Evolutionary conservation across 2,329 filamentous ascomycete genomes (phyloP), one percentile per base, ranked within the genome.

Genomic region (Nothomitra cinnamomea): DNA sequence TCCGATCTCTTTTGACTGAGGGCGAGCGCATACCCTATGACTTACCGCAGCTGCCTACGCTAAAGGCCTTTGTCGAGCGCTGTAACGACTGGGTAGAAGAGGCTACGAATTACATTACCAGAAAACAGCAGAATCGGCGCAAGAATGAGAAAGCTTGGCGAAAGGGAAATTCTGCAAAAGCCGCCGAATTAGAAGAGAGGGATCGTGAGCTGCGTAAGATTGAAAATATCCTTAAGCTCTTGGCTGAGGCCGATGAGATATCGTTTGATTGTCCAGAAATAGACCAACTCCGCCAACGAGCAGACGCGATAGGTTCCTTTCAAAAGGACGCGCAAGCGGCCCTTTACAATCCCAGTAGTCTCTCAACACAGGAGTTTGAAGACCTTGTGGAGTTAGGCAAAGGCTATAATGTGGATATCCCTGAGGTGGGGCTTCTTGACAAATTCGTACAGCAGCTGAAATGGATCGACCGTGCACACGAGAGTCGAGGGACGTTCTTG

Each of bases 11-110:
- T 54, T 75, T 96, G 56, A 83, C 83, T 64, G 92, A 98, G 73
- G 92, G 92, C 67, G 92, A 98, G 70, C 89, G 87, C 67, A 95
- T 98, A 63, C 88, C 90, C 55, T 94, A 86, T 73, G 83, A 87
- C 55, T 77, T 98, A 57, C 80, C 82, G 59, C 89, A 87, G 57
- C 76, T 98, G 58, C 77, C 84, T 61, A 79, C 86, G 61, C 76
- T 98, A 60, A 85, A 82, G 68, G 79, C 83, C 59, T 98, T 94
- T 70, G 92, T 98, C 66, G 88, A 95, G 61, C 83, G 87, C 62
- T 96, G 92, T 72, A 94, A 95, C 67, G 88, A 94, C 65, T 95
- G 94, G 85, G 87, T 95, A 58, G 92, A 96, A 62, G 90, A 96
- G 70, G 92, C 92, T 59, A 92, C 87, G 62, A 89, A 85, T 64